Evolutionary conservation across 2,329 filamentous ascomycete genomes (phyloP), one percentile per base, ranked within the genome.

Genomic region (Cytospora mali): DNA sequence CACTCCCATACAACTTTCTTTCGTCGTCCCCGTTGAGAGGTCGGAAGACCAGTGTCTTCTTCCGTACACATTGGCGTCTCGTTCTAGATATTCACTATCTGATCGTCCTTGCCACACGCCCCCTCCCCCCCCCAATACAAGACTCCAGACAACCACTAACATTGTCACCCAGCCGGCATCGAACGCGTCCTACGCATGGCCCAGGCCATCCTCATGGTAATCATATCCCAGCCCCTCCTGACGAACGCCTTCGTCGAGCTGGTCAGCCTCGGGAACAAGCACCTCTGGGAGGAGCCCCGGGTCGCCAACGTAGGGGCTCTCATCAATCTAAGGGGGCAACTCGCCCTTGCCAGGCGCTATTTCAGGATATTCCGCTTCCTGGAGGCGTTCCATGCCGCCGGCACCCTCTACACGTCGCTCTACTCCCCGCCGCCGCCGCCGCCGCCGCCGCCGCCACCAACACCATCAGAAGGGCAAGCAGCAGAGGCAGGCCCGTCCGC

Each of bases 331-430:
- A 63, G 61, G 10, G 50, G 55, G 23, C 51, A 58, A 5, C 16
- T 62, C 3, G 59, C 52, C 21, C 35, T 66, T n/a, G 75, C 76
- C 21, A 81, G 90, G 42, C 84, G 88, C 25, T 87, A 84, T 74
- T 81, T 92, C 71, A 85, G 90, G 14, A 77, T 90, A 62, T 89
- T 91, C 72, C 86, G 87, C 69, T 91, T 88, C 71, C 74, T 90
- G 58, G 84, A 86, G 52, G 81, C 79, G 55, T 88, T 90, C 68
- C 71, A 77, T 27, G 71, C 76, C 2, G 84, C 86, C 1, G 81
- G 80, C 70, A 70, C 71, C 3, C 70, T 78, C 31, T 84, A 79
- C 68, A 49, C 54, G 2, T 61, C 67, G 23, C 46, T 69, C 63
- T 59, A 70, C 4, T 55, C 72, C 4, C 62, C 66, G 6, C 52